phyloP scores from a whole-genome alignment of 805 yeast genomes.

The Tetrapisispora arboricola region DNA sequence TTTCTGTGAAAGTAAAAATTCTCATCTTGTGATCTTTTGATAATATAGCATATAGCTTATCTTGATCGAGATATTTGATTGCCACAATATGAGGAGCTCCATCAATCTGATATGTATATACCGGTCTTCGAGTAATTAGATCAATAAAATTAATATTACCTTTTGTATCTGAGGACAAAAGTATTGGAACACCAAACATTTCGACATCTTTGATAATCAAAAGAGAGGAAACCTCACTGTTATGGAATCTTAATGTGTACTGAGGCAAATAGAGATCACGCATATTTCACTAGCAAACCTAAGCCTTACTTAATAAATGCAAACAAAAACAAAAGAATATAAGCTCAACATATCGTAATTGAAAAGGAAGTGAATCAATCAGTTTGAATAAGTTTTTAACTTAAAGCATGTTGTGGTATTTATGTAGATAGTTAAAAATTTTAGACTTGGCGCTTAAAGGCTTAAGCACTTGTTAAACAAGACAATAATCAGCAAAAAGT shows the following conservation, averaged over 20 bases:
- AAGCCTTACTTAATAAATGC: neutral
- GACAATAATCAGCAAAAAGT: no score
- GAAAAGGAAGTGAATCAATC: no score
- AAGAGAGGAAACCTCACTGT: conserved; percentile 12
- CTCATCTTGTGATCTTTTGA: conserved; percentile 22
- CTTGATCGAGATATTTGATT: conserved; percentile 8
- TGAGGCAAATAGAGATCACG: neutral
- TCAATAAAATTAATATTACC: conserved; percentile 24
- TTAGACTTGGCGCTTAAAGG: no score
- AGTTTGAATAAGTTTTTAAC: no score
- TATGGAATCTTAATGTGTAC: conserved; percentile 14
- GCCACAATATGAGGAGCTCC: conserved; percentile 12
- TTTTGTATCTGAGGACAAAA: conserved; percentile 21
- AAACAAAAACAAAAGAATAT: no score
- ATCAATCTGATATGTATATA: conserved; percentile 4
- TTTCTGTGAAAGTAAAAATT: conserved; percentile 7
- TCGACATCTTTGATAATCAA: neutral
- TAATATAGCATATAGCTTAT: conserved; percentile 10
- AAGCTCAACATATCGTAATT: no score
- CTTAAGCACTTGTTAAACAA: no score
- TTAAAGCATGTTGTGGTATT: no score
- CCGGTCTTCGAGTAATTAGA: conserved; percentile 21
- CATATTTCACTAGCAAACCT: neutral
- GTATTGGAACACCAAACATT: neutral
- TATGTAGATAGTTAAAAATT: no score